Conservation (phyloP, 2,329 filamentous ascomycete genomes). For the Venturia effusa region DNA sequence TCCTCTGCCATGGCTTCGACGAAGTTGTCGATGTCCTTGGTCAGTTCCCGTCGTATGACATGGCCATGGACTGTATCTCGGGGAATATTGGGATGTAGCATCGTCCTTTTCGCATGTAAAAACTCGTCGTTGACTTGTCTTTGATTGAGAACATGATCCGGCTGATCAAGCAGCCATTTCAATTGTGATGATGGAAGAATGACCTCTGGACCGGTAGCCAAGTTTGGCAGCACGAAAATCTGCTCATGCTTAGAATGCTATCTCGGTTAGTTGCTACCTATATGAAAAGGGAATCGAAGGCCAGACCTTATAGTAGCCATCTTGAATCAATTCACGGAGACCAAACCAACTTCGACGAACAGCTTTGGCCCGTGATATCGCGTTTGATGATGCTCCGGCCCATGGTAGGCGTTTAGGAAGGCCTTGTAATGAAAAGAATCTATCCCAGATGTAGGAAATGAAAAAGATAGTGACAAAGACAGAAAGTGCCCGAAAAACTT, state of each 20-base stretch:
- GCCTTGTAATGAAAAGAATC: slow-evolving; percentile 10
- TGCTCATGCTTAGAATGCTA: slow-evolving; percentile 10
- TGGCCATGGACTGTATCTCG: slow-evolving; percentile 31
- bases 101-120: slow-evolving; percentile 28
- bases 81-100: slow-evolving; percentile 25
- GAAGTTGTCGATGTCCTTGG: slow-evolving; percentile 27
- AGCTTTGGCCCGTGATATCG: not conserved
- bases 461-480: not conserved
- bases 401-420: slow-evolving; percentile 10
- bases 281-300: not conserved
- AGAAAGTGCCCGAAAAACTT: not conserved
- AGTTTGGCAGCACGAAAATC: slow-evolving; percentile 8
- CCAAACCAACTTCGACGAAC: slow-evolving; percentile 8
- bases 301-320: slow-evolving; percentile 9
- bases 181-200: slow-evolving; percentile 26
- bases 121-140: slow-evolving; percentile 28
- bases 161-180: slow-evolving; percentile 32
- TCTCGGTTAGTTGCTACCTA: not conserved
- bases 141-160: slow-evolving; percentile 28
- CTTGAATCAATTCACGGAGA: slow-evolving; percentile 7
- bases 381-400: not conserved
- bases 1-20: slow-evolving; percentile 30
- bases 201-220: slow-evolving; percentile 18
- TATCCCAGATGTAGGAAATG: slow-evolving; percentile 10
- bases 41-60: slow-evolving; percentile 30